phyloP scores from a whole-genome alignment of 2,329 filamentous ascomycete species.

The Fusarium udum region DNA sequence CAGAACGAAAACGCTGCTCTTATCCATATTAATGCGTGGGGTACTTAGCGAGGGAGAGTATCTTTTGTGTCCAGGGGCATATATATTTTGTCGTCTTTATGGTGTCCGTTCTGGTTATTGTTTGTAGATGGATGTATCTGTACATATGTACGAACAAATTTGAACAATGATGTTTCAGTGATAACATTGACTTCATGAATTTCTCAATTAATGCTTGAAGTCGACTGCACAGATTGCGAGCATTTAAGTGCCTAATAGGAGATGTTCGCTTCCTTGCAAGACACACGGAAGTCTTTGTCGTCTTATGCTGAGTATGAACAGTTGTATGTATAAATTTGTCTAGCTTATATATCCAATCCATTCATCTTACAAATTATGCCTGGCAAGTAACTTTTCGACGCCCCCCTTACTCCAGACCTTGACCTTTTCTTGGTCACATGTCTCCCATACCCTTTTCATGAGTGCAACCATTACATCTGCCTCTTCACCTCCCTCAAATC shows the following conservation, averaged over 20 bases:
- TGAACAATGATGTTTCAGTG: slow-evolving; percentile 28
- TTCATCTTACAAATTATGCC: slow-evolving; percentile 1
- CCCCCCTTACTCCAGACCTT: slow-evolving; percentile 71
- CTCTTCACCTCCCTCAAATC: slow-evolving; percentile 54
- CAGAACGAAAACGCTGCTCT: slow-evolving; percentile 17
- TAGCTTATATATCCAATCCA: slow-evolving; percentile 5
- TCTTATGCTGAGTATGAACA: slow-evolving; percentile 34
- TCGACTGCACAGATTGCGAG: not conserved
- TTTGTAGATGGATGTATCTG: slow-evolving; percentile 30
- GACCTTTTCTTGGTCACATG: slow-evolving; percentile 73
- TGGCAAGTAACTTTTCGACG: slow-evolving; percentile 44
- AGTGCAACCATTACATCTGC: slow-evolving; percentile 63
- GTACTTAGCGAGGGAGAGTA: slow-evolving; percentile 29
- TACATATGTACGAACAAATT: slow-evolving; percentile 43
- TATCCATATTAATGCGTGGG: slow-evolving; percentile 41
- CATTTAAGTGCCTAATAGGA: not conserved
- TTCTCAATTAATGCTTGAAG: not conserved
- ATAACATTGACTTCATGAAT: not conserved
- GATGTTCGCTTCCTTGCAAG: not conserved
- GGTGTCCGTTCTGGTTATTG: slow-evolving; percentile 33
- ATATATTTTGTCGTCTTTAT: slow-evolving; percentile 14
- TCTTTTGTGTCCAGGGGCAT: slow-evolving; percentile 13
- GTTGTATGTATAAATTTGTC: slow-evolving; percentile 12
- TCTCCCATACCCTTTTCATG: slow-evolving; percentile 67
- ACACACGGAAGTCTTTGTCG: not conserved